A percentile compares a stretch with the other conserved stretches of the same genome.
These are phyloP conservation scores for Phoma herbarum DNA, from an alignment of 2,329 filamentous ascomycete species.

Conservation along the genomic window DNA sequence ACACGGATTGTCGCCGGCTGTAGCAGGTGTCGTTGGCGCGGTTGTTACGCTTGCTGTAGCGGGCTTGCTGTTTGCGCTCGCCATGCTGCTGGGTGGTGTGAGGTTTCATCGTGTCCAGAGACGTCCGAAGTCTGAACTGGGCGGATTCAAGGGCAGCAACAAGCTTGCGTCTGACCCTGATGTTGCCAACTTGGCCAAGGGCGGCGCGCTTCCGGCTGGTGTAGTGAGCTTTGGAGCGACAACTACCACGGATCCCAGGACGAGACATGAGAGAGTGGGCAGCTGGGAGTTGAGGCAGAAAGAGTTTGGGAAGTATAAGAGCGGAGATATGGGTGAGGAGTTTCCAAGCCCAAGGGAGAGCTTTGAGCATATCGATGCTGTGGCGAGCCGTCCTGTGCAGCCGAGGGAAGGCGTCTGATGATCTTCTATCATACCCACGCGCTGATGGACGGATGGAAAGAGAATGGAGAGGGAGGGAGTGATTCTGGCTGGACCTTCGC, in stretches of 20 bases:
- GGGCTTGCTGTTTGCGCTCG: constrained; percentile 52
- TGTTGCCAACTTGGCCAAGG: constrained; percentile 55
- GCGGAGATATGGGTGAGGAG: constrained; percentile 31
- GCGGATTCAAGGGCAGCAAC: constrained; percentile 64
- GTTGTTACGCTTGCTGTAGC: constrained; percentile 60
- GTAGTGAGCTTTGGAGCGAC: constrained; percentile 34
- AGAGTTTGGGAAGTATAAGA: constrained; percentile 31
- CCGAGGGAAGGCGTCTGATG: constrained; percentile 59
- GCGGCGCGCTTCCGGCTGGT: constrained; percentile 49
- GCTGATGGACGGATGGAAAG: not conserved
- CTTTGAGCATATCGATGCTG: constrained; percentile 57
- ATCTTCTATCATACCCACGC: not conserved
- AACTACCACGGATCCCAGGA: not conserved
- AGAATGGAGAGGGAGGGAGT: not conserved
- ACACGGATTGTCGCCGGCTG: constrained; percentile 50
- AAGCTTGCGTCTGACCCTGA: constrained; percentile 66
- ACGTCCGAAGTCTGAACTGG: constrained; percentile 36
- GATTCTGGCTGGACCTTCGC: constrained; percentile 18
- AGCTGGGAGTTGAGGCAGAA: constrained; percentile 65
- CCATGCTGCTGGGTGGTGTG: constrained; percentile 57
- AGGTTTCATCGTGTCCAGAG: constrained; percentile 53
- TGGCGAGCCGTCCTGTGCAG: constrained; percentile 54
- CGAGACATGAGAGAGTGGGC: constrained; percentile 60
- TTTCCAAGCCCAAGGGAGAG: constrained; percentile 49
- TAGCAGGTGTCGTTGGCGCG: constrained; percentile 66